Base-by-base conservation (phyloP, 2,329 filamentous ascomycete genomes). In the Diaporthe aspalathi region DNA sequence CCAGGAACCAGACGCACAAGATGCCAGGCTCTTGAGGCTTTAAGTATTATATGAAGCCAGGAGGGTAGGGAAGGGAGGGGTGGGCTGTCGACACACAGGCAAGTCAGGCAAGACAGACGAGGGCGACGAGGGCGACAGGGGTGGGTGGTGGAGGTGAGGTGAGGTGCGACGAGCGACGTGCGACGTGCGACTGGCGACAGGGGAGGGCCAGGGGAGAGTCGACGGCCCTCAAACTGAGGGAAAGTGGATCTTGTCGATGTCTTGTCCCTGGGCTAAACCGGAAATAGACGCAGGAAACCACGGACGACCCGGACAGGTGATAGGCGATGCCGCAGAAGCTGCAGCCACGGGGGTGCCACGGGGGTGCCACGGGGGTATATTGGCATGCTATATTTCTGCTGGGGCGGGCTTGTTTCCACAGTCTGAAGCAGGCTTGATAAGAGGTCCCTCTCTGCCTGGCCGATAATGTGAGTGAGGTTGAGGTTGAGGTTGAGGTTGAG, bases 31-130 rank as follows among this genome's bases (percentile, higher is more conserved):
- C 12, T 24, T 53, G 68, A 54, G 69, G 60, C 72, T 69, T 73
- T 73, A 73, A 71, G 68, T 73, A 73, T 68, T 71, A 71, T 73
- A 71, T 71, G 63, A 73, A 38, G 53, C 56, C 54, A 50, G 47
- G 63, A 56, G 49, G 5, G 50, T 45, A 32, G 53, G 63, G 62
- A 70, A 68, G 63, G 68, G 68, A 68, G 53, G 52, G 60, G 65
- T 71, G 68, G 68, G 40, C 53, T 38, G 52, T 62, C 45, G 38
- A 67, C 32, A 67, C 32, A 43, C 70, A 69, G 57, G 32, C 32
- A n/a, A n/a, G n/a, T 35, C 32, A 35, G 5, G n/a, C n/a, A n/a
- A 35, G 32, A 9, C 57, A 60, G 71, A 65, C 68, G 71, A 70
- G 70, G 70, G 62, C 67, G 60, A 72, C 68, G 32, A 14, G 54